Evolutionary conservation across 2,329 filamentous ascomycete species (phyloP).

Genomic region (Hymenoscyphus albidus): DNA sequence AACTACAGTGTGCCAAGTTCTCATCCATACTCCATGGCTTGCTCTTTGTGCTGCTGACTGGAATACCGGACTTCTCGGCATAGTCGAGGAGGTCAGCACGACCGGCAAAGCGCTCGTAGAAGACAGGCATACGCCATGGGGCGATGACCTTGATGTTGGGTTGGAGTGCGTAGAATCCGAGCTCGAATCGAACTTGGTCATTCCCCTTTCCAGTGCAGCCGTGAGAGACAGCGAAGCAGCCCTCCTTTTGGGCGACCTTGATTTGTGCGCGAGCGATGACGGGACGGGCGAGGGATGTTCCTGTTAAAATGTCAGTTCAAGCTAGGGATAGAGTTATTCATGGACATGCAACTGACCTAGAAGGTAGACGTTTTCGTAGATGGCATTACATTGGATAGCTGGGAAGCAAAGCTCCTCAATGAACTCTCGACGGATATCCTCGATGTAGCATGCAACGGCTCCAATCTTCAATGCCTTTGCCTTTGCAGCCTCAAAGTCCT

Average conservation of each 20-base stretch:
- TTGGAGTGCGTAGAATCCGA: constrained; percentile 58
- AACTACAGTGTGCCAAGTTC: constrained; percentile 72
- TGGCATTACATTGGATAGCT: constrained; percentile 70
- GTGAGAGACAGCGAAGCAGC: constrained; percentile 45
- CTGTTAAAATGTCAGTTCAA: constrained; percentile 30
- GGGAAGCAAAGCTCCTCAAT: constrained; percentile 72
- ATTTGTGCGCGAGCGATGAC: constrained; percentile 68
- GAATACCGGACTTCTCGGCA: constrained; percentile 62
- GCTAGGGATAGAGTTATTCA: constrained; percentile 7
- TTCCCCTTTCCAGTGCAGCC: constrained; percentile 63
- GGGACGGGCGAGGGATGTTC: constrained; percentile 63
- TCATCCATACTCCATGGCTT: constrained; percentile 67
- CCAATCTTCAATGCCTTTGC: constrained; percentile 58
- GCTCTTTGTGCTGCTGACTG: constrained; percentile 68
- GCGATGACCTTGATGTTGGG: constrained; percentile 68
- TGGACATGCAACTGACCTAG: constrained; percentile 43
- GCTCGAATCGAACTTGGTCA: constrained; percentile 64
- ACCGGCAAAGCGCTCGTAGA: constrained; percentile 68
- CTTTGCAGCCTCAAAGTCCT: constrained; percentile 70
- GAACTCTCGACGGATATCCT: constrained; percentile 69
- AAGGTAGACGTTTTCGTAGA: constrained; percentile 65
- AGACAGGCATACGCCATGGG: constrained; percentile 68
- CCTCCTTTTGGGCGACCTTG: constrained; percentile 58
- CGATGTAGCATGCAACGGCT: constrained; percentile 40
- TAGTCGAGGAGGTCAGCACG: constrained; percentile 71